Conservation (phyloP, 2,329 filamentous ascomycete species). For the Mycosphaerelloides madeirae region DNA sequence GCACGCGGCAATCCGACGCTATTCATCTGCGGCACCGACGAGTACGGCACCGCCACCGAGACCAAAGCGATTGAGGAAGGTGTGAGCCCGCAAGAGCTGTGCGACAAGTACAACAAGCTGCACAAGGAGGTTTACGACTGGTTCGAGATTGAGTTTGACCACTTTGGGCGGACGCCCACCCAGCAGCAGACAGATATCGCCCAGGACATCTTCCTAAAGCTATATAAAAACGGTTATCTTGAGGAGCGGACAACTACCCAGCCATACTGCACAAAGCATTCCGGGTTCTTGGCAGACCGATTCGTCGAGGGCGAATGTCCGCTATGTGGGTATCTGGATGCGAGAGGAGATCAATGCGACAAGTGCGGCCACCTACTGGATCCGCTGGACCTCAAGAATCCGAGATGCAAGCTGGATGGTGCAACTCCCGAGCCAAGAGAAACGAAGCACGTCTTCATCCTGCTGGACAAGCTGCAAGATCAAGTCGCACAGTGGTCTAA, state of each 20-base stretch:
- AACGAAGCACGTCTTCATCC: constrained; percentile 89
- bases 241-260: constrained; percentile 84
- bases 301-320: constrained; percentile 78
- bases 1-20: constrained; percentile 74
- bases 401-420: constrained; percentile 76
- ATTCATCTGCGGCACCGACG: constrained; percentile 83
- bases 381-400: constrained; percentile 64
- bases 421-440: constrained; percentile 71
- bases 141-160: constrained; percentile 93
- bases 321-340: constrained; percentile 56
- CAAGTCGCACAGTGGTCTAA: constrained; percentile 73
- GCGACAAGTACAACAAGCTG: constrained; percentile 85
- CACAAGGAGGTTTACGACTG: constrained; percentile 91
- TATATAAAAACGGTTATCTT: constrained; percentile 84
- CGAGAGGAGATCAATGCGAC: constrained; percentile 52
- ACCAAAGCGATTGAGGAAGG: constrained; percentile 90
- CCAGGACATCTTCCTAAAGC: constrained; percentile 80
- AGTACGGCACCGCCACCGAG: constrained; percentile 94
- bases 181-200: constrained; percentile 85
- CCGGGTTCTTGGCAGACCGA: constrained; percentile 72
- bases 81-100: constrained; percentile 75
- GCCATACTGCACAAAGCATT: constrained; percentile 70
- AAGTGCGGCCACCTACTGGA: constrained; percentile 48
- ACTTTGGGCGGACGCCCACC: constrained; percentile 90
- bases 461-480: constrained; percentile 75